These are phyloP conservation scores for Papilionanthe hybrid DNA, from an alignment of 116 monocot species.

Conservation along the genomic window DNA sequence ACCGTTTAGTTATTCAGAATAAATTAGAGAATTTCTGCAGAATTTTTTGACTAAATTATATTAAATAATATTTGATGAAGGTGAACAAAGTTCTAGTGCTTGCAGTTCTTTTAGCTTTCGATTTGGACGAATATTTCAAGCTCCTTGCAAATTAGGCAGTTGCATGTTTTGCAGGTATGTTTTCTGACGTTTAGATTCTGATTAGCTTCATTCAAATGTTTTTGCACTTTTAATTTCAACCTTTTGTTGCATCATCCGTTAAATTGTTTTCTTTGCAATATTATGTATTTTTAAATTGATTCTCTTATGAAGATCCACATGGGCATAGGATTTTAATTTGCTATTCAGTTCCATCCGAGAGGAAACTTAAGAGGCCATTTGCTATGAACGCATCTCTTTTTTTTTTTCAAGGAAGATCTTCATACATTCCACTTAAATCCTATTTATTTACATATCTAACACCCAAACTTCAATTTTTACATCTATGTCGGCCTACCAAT, in stretches of 20 bases:
- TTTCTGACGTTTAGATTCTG: not conserved
- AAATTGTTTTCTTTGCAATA: not conserved
- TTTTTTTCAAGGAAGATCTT: too few species aligned
- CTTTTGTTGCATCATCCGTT: not conserved
- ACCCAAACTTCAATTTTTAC: too few species aligned
- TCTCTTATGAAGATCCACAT: not conserved
- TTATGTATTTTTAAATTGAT: not conserved
- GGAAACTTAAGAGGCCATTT: not conserved
- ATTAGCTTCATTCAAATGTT: not conserved
- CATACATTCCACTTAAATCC: too few species aligned
- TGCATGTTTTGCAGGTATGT: constrained; percentile 26
- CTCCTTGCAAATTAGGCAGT: constrained; percentile 7
- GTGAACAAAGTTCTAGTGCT: not conserved
- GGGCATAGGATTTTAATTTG: not conserved
- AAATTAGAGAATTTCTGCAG: constrained; percentile 1
- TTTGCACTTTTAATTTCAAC: not conserved
- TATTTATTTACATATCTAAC: too few species aligned
- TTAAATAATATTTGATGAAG: not conserved
- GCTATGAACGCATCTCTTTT: not conserved
- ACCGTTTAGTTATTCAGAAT: not conserved
- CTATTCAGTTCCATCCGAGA: not conserved
- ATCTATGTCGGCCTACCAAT: too few species aligned
- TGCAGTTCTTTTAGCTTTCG: constrained; percentile 6
- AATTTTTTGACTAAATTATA: not conserved
- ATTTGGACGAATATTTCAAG: constrained; percentile 1